Evolutionary conservation across 768 basidiomycete species (phyloP).

Genomic region (Tylopilus vinaceipallidus): DNA sequence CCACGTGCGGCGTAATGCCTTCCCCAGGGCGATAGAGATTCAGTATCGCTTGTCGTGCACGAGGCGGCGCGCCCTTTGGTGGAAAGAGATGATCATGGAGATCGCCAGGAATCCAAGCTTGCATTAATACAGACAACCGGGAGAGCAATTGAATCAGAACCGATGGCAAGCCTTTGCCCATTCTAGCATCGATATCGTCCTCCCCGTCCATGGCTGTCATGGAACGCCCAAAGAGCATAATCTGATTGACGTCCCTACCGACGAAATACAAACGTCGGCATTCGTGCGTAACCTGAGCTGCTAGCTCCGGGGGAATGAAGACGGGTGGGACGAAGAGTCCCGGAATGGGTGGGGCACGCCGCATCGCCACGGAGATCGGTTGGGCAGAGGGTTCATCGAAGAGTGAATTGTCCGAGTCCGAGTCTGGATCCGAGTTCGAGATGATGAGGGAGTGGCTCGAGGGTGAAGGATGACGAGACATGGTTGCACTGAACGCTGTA

Average conservation of each 20-base stretch:
- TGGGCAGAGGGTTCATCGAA: conserved; percentile 43
- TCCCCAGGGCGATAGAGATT: conserved; percentile 89
- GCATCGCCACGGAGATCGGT: conserved; percentile 24
- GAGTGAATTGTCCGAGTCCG: conserved; percentile 41
- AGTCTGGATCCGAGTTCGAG: conserved; percentile 14
- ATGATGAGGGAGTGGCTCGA: neutral
- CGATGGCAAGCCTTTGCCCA: conserved; percentile 50
- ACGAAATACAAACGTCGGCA: conserved; percentile 60
- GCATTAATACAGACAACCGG: conserved; percentile 46
- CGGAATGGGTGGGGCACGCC: conserved; percentile 53
- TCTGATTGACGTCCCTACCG: conserved; percentile 59
- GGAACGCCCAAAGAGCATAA: conserved; percentile 79
- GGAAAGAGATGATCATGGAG: conserved; percentile 65
- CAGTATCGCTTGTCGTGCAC: conserved; percentile 81
- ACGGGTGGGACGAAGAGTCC: conserved; percentile 62
- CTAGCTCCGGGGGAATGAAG: conserved; percentile 49
- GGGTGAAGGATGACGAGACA: conserved; percentile 6
- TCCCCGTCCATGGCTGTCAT: conserved; percentile 8
- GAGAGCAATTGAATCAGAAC: conserved; percentile 54
- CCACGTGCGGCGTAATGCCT: conserved; percentile 87
- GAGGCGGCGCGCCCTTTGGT: conserved; percentile 28
- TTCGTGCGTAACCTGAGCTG: conserved; percentile 45
- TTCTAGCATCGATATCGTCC: conserved; percentile 12
- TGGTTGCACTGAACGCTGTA: conserved; percentile 3
- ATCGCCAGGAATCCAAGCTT: conserved; percentile 45